Conservation (phyloP, 176 grass and related monocot species). For the Triticum aestivum region DNA sequence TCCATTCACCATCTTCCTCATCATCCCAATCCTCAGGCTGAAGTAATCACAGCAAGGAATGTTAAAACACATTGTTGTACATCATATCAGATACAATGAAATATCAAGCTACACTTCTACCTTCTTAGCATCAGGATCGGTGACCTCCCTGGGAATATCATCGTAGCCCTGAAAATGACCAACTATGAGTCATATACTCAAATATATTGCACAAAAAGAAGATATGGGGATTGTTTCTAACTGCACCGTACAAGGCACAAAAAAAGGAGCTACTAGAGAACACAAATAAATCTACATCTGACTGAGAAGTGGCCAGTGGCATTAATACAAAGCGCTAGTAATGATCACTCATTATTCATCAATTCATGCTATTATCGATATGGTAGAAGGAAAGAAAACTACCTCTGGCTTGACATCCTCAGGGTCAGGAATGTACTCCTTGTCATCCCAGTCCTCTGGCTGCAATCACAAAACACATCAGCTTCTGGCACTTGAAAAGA, state of each 20-base stretch:
- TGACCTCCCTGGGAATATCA: conserved; percentile 81
- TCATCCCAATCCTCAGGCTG: conserved; percentile 98
- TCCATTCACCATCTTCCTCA: conserved; percentile 98
- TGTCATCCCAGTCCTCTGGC: conserved; percentile 97
- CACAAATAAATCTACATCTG: neutral
- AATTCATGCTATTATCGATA: neutral
- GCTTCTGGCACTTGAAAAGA: neutral
- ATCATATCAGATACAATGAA: conserved; percentile 1
- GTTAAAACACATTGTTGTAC: neutral
- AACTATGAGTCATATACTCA: neutral
- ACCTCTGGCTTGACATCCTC: conserved; percentile 95
- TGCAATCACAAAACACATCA: conserved; percentile 27
- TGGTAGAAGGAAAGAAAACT: conserved; percentile 18
- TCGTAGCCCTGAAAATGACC: conserved; percentile 66
- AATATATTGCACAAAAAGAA: neutral
- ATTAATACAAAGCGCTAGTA: neutral
- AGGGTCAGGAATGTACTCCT: conserved; percentile 87
- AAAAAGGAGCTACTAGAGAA: neutral
- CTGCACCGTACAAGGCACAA: neutral
- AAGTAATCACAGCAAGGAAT: neutral
- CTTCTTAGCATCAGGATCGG: conserved; percentile 87
- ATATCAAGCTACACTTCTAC: conserved; percentile 20
- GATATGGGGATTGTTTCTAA: neutral
- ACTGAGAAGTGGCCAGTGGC: neutral
- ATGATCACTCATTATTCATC: neutral